These are phyloP conservation scores for Endocalyx cinctus DNA, from an alignment of 2,329 filamentous ascomycete species.

Conservation along the genomic window DNA sequence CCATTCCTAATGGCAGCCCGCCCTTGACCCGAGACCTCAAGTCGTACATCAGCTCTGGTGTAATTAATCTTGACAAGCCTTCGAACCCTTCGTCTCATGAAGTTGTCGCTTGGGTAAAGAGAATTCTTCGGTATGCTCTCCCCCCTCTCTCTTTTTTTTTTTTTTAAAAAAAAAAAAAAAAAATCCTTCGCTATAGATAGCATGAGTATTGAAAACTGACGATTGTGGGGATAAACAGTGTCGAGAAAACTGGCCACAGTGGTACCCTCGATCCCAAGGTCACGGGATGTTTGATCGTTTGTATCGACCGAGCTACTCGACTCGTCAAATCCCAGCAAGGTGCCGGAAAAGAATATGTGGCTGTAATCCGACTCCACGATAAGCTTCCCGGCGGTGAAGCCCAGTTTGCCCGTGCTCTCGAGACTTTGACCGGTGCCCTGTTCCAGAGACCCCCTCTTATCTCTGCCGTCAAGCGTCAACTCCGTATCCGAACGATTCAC, in stretches of 20 bases:
- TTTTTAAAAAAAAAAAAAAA: not conserved
- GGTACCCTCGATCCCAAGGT: constrained; percentile 98
- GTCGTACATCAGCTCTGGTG: constrained; percentile 93
- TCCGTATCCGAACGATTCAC: constrained; percentile 96
- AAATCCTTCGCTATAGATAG: not conserved
- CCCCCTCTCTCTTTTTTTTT: not conserved
- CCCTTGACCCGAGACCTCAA: constrained; percentile 93
- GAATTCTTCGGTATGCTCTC: constrained; percentile 79
- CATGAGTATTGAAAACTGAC: too few relatives aligned
- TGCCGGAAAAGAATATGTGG: constrained; percentile 98
- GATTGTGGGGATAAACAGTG: too few relatives aligned
- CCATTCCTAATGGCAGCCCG: constrained; percentile 87
- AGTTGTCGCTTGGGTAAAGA: constrained; percentile 98
- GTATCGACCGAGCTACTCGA: constrained; percentile 90
- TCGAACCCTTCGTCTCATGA: constrained; percentile 98
- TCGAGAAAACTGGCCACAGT: constrained; percentile 96
- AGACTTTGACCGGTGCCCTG: constrained; percentile 92
- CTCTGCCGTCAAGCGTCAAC: constrained; percentile 96
- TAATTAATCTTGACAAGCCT: constrained; percentile 97
- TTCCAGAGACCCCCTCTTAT: constrained; percentile 97
- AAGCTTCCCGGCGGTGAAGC: constrained; percentile 90
- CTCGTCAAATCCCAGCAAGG: constrained; percentile 99
- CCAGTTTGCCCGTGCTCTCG: constrained; percentile 87
- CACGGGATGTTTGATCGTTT: constrained; percentile 79
- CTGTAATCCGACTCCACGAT: constrained; percentile 91